Conservation (phyloP, 805 yeast species). For the Lipomyces spencermartinsiae region DNA sequence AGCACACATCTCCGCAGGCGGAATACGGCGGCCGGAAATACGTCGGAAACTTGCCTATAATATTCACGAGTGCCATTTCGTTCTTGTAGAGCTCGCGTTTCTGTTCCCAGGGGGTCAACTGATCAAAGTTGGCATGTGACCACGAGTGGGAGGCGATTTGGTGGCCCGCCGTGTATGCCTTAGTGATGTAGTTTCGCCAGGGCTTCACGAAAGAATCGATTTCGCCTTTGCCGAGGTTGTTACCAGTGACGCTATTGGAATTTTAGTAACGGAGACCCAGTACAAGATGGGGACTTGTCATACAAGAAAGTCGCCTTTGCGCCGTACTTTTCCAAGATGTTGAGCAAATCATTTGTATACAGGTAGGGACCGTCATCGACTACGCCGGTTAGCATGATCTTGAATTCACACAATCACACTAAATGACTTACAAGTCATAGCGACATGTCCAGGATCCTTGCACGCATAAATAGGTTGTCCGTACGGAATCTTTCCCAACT, state of each 20-base stretch:
- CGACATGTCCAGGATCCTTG: conserved; percentile 25
- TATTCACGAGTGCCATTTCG: conserved; percentile 31
- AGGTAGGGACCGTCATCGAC: conserved; percentile 33
- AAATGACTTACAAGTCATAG: conserved; percentile 25
- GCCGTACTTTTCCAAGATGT: conserved; percentile 17
- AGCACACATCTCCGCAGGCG: conserved; percentile 18
- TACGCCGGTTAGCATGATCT: background rate
- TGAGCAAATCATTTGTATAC: conserved; percentile 28
- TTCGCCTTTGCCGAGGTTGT: conserved; percentile 30
- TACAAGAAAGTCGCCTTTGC: conserved; percentile 31
- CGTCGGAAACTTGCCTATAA: conserved; percentile 29
- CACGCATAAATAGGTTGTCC: conserved; percentile 25
- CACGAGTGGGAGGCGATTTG: conserved; percentile 35
- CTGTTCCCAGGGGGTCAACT: conserved; percentile 13
- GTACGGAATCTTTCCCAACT: conserved; percentile 26
- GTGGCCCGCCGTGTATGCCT: conserved; percentile 24
- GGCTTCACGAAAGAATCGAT: conserved; percentile 12
- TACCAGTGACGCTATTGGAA: conserved; percentile 24
- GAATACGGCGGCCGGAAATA: conserved; percentile 34
- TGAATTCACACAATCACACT: background rate
- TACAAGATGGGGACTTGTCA: background rate
- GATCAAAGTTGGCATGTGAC: conserved; percentile 27
- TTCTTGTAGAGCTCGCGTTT: conserved; percentile 25
- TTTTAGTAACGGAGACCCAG: background rate
- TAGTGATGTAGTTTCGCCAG: conserved; percentile 23